phyloP scores from a whole-genome alignment of 2,329 filamentous ascomycete species.

The Lecanosticta acicola region DNA sequence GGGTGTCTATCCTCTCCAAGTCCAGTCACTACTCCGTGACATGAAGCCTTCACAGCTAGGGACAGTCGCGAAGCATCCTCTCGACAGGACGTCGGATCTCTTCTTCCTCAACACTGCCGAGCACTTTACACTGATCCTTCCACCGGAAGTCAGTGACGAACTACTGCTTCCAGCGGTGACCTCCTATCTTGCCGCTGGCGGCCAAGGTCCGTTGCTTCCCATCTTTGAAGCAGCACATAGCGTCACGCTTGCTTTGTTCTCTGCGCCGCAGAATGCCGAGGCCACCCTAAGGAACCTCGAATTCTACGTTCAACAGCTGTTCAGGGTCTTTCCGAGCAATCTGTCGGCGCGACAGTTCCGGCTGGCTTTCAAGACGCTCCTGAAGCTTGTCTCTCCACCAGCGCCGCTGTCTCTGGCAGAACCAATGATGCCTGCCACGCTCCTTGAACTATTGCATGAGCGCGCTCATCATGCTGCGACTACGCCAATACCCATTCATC shows the following conservation, averaged over 20 bases:
- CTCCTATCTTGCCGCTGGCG: constrained; percentile 63
- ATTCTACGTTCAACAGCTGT: constrained; percentile 76
- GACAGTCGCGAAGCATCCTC: constrained; percentile 55
- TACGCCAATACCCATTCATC: constrained; percentile 35
- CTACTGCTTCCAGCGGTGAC: constrained; percentile 69
- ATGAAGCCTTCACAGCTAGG: constrained; percentile 54
- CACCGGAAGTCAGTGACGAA: constrained; percentile 62
- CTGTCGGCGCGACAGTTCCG: constrained; percentile 82
- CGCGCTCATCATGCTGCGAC: constrained; percentile 54
- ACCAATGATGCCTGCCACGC: constrained; percentile 69
- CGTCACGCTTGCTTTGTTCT: constrained; percentile 71
- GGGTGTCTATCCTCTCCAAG: constrained; percentile 60
- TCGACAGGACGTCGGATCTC: constrained; percentile 70
- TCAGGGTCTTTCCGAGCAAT: constrained; percentile 68
- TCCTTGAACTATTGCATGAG: constrained; percentile 72
- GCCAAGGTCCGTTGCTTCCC: constrained; percentile 53
- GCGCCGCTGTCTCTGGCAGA: constrained; percentile 67
- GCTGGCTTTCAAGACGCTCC: constrained; percentile 77
- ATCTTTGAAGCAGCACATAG: constrained; percentile 89
- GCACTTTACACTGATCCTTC: constrained; percentile 67
- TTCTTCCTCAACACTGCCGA: constrained; percentile 86
- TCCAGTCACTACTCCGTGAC: constrained; percentile 60
- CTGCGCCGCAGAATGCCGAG: constrained; percentile 68
- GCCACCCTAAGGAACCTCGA: constrained; percentile 68
- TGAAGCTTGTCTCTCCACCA: constrained; percentile 75